Percentiles rank a stretch among this genome's conserved stretches.
These are phyloP conservation scores for Trichosporon sp. DNA, from an alignment of 1,284 basidiomycete species.

Conservation along the genomic window DNA sequence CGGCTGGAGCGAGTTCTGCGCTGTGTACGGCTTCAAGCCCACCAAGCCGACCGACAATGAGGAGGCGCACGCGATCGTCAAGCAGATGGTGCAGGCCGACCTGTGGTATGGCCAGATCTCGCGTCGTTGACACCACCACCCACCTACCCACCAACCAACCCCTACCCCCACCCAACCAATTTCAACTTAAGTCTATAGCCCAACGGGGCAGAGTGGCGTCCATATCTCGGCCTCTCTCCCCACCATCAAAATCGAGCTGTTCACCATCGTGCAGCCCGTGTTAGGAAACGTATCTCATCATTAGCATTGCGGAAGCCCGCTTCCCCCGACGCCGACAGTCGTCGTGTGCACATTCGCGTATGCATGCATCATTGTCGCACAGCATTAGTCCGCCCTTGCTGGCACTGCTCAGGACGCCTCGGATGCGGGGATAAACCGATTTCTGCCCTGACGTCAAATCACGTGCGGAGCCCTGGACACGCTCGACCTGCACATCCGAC, in stretches of 20 bases:
- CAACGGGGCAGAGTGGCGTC: background rate
- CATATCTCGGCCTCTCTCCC: background rate
- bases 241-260: background rate
- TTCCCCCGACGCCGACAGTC: too few species aligned
- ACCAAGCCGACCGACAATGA: background rate
- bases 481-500: too few species aligned
- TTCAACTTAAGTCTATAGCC: background rate
- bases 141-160: background rate
- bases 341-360: background rate
- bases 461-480: background rate
- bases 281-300: background rate
- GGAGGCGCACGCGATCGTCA: conserved; percentile 1
- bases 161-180: background rate
- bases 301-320: background rate
- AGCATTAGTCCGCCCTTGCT: background rate
- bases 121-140: background rate
- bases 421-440: background rate
- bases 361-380: background rate
- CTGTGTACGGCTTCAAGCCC: background rate
- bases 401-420: background rate
- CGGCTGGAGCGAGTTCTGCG: background rate
- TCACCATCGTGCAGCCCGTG: background rate
- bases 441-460: background rate
- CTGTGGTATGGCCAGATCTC: conserved; percentile 1
- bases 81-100: conserved; percentile 3